Percentiles rank a stretch among this genome's conserved stretches.
Conservation (phyloP, 768 basidiomycete species). For the Pleurotus tuber-regium region DNA sequence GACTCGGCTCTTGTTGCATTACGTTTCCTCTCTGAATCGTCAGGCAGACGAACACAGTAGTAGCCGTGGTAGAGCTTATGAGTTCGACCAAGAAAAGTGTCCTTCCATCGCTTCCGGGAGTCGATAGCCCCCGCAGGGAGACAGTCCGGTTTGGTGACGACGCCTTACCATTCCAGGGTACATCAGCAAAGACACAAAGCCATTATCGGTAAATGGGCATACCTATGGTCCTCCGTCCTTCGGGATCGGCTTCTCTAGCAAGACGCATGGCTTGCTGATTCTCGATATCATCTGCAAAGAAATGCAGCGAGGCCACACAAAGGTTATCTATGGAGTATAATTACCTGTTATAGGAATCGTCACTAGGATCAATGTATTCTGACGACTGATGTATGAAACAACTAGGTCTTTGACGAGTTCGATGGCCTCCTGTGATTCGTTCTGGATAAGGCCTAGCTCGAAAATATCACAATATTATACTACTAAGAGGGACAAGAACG, state of each 20-base stretch:
- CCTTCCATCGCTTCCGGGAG: constrained; percentile 43
- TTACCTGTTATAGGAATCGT: constrained; percentile 65
- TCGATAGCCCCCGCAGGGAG: constrained; percentile 42
- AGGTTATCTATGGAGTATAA: background rate
- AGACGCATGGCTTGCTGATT: constrained; percentile 58
- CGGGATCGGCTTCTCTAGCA: constrained; percentile 50
- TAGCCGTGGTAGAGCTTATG: constrained; percentile 55
- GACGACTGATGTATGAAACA: constrained; percentile 39
- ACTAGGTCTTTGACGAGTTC: constrained; percentile 48
- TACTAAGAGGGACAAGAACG: constrained; percentile 8
- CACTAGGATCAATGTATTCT: constrained; percentile 61
- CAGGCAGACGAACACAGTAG: constrained; percentile 63
- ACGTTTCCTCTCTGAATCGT: constrained; percentile 49
- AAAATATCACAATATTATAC: constrained; percentile 19
- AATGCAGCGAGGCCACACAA: background rate
- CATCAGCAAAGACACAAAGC: background rate
- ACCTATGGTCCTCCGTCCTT: constrained; percentile 65
- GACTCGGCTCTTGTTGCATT: constrained; percentile 33
- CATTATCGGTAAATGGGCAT: constrained; percentile 1
- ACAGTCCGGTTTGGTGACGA: constrained; percentile 70
- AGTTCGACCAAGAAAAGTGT: constrained; percentile 44
- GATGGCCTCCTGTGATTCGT: constrained; percentile 37
- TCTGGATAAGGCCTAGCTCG: constrained; percentile 54
- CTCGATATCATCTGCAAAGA: constrained; percentile 57
- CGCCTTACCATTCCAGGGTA: constrained; percentile 35